These are phyloP conservation scores for Colletotrichum liriopes DNA, from an alignment of 2,329 filamentous ascomycete genomes.

Conservation along the genomic window DNA sequence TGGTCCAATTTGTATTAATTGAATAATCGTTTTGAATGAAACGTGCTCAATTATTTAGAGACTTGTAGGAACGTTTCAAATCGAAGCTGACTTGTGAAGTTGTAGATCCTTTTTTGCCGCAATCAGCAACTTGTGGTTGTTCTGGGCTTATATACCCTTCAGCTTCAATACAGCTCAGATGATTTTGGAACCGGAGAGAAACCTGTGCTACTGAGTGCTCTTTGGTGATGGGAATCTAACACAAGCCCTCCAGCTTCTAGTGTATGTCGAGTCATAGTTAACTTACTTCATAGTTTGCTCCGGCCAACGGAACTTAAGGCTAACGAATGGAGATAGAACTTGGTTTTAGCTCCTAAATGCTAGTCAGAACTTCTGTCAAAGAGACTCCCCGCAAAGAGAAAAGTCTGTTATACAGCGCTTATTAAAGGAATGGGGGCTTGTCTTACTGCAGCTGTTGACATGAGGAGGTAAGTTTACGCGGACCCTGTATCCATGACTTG, in stretches of 20 bases:
- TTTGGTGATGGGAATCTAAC: too few relatives aligned
- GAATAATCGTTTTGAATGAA: not conserved
- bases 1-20: not conserved
- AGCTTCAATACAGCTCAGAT: not conserved
- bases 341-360: not conserved
- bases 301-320: not conserved
- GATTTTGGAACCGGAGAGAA: not conserved
- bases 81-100: not conserved
- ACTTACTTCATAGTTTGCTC: not conserved
- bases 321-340: too few relatives aligned
- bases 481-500: not conserved
- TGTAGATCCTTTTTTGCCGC: not conserved
- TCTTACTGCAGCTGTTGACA: conserved; percentile 11
- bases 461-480: conserved; percentile 19
- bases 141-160: too few relatives aligned
- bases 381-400: conserved; percentile 9
- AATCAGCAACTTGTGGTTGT: not conserved
- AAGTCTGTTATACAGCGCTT: conserved; percentile 21
- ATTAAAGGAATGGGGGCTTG: not conserved
- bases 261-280: not conserved
- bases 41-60: too few relatives aligned
- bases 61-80: not conserved
- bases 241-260: not conserved
- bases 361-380: conserved; percentile 1
- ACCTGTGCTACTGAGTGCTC: too few relatives aligned